These are phyloP conservation scores for Rusavskia elegans DNA, from an alignment of 495 filamentous ascomycete genomes.

Conservation along the genomic window DNA sequence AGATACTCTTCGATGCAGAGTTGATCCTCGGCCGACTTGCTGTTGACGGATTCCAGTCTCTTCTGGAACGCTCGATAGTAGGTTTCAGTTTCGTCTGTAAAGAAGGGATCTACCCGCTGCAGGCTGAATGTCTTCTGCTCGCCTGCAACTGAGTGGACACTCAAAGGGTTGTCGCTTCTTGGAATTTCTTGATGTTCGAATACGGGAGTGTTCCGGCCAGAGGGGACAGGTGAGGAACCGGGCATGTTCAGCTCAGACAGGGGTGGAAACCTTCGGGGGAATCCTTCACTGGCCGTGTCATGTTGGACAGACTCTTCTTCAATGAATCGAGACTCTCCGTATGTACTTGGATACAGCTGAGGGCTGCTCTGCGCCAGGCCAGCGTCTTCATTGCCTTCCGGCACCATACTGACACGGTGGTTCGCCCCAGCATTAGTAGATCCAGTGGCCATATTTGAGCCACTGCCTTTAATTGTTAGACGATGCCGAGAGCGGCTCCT, in stretches of 20 bases:
- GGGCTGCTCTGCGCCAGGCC: not conserved
- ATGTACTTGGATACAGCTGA: not conserved
- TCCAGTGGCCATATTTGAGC: not conserved
- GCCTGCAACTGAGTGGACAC: constrained; percentile 31
- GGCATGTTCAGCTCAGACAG: not conserved
- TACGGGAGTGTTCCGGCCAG: not conserved
- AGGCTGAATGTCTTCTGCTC: constrained; percentile 39
- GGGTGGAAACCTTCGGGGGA: not conserved
- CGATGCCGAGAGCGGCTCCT: not conserved
- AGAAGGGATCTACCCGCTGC: constrained; percentile 49
- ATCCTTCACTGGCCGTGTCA: not conserved
- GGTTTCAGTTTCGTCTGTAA: constrained; percentile 42
- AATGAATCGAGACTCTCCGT: not conserved
- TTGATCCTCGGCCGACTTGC: constrained; percentile 34
- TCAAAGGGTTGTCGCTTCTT: constrained; percentile 18
- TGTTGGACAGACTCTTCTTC: not conserved
- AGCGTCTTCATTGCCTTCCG: not conserved
- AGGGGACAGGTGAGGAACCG: not conserved
- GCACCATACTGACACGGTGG: not conserved
- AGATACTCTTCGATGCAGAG: constrained; percentile 50
- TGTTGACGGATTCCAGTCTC: constrained; percentile 35
- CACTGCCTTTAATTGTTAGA: not conserved
- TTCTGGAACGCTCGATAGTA: constrained; percentile 41
- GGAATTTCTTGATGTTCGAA: not conserved
- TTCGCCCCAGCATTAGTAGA: not conserved